phyloP scores from a whole-genome alignment of 208 protist genomes.

The Naegleria gruberi region DNA sequence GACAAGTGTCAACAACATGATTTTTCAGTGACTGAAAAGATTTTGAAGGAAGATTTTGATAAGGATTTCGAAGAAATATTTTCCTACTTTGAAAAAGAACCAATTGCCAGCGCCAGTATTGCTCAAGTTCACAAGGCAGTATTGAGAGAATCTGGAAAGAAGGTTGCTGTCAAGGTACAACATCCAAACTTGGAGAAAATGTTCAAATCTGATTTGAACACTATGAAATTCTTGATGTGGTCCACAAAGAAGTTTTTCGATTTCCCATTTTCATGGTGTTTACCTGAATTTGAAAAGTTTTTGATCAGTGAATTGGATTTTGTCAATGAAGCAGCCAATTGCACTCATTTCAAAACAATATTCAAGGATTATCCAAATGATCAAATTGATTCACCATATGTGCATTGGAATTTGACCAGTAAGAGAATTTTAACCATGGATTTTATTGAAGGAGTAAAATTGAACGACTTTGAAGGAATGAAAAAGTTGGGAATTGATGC shows the following conservation, averaged over 20 bases:
- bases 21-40: neutral
- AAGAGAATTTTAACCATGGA: slow-evolving; percentile 7
- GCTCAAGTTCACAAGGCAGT: neutral
- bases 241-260: neutral
- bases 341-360: neutral
- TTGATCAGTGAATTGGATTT: slow-evolving; percentile 6
- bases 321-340: slow-evolving; percentile 17
- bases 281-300: slow-evolving; percentile 10
- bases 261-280: neutral
- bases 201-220: neutral
- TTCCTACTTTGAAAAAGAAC: neutral
- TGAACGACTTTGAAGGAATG: neutral
- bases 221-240: neutral
- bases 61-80: neutral
- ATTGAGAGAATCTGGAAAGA: neutral
- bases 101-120: neutral
- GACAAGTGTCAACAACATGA: neutral
- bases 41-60: neutral
- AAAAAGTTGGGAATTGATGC: neutral
- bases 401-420: neutral
- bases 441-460: neutral
- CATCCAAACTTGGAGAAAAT: neutral
- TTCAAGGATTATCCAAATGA: neutral
- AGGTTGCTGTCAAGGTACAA: slow-evolving; percentile 6
- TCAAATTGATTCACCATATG: neutral